Evolutionary conservation across 2,329 filamentous ascomycete species (phyloP), one percentile per base, ranked within the genome.

Genomic region (Paecilomyces fulvus): DNA sequence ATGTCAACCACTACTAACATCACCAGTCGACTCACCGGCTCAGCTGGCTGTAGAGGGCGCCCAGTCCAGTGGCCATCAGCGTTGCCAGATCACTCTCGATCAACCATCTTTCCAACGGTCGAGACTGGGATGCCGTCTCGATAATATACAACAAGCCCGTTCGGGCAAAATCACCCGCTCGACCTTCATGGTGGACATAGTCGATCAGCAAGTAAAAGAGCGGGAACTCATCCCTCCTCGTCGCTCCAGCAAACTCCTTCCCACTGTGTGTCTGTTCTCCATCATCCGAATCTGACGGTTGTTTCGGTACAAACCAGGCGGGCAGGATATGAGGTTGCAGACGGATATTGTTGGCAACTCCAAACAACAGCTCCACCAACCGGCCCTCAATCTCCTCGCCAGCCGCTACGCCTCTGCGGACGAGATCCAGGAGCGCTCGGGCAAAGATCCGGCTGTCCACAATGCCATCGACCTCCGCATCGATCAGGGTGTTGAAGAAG

Each of bases 51-150:
- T 88, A 88, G 67, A 79, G 83, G 9, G 85, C 94, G 14, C 94
- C 94, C 0, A 99, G 76, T 0, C 94, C 94, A 0, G 91, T 97
- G 3, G 94, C 94, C 94, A 99, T 97, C 61, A 97, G 79, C 0
- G 94, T 97, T 11, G 94, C 94, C 54, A 99, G 79, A 70, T 99
- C 94, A 70, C 92, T 96, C 69, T 96, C 92, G 51, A 97, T 90
- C 61, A 99, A 89, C 94, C 94, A 99, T 66, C 90, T 89, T 75
- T 99, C 94, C 58, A 99, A 73, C 0, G 85, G 82, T 20, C 85
- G 83, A 0, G 91, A 95, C 62, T 85, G 87, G 0, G 90, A 92
- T 0, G 92, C 90, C 0, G 90, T 89, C 74, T 97, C 92, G 64
- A 97, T 96, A 58, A 99, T 89, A 73, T 99, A 99, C 7, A 99